A percentile compares a stretch with the other conserved stretches of the same genome.
Conservation (phyloP, 441 rosid genomes). For the Hypseocharis bilobata region DNA sequence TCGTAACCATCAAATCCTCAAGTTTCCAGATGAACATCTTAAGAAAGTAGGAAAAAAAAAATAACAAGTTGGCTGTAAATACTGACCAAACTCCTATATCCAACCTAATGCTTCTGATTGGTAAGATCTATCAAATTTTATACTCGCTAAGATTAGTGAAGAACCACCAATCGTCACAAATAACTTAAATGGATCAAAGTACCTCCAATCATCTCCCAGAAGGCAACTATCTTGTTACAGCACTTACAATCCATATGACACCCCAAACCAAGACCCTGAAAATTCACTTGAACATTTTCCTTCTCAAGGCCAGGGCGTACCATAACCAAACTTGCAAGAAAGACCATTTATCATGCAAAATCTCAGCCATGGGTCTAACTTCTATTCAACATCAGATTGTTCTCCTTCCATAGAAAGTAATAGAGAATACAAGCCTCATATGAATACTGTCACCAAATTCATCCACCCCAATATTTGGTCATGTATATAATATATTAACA, state of each 20-base stretch:
- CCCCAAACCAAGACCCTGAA: neutral
- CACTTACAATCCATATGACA: neutral
- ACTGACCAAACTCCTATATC: neutral
- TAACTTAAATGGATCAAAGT: neutral
- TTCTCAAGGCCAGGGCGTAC: neutral
- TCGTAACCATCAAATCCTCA: no score
- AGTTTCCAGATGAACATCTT: no score
- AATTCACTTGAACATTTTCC: neutral
- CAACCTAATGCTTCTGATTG: neutral
- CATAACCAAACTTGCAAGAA: neutral
- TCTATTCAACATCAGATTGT: neutral
- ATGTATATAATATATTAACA: neutral
- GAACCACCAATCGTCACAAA: neutral
- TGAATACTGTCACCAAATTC: neutral
- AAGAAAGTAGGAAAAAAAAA: no score
- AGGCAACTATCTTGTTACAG: neutral
- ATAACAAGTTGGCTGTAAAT: neutral
- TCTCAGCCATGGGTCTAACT: neutral
- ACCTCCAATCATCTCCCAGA: neutral
- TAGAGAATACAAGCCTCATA: neutral
- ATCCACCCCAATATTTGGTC: neutral
- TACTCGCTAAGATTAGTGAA: neutral
- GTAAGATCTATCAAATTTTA: neutral
- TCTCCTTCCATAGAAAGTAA: neutral
- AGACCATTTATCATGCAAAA: neutral